phyloP scores from a whole-genome alignment of 805 yeast species.

The Henningerozyma blattae region DNA sequence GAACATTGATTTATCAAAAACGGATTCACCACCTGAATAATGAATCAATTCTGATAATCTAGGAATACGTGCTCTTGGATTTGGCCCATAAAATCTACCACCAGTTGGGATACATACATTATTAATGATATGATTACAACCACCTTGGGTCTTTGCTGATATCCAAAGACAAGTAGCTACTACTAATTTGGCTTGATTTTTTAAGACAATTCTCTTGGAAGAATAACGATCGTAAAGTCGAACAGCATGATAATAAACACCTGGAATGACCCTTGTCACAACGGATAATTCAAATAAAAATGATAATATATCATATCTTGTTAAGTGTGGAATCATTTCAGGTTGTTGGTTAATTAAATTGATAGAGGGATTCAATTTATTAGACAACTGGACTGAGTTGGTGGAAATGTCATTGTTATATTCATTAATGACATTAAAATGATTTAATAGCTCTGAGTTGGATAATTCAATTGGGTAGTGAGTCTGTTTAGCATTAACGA shows the following conservation, averaged over 20 bases:
- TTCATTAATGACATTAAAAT: constrained; percentile 33
- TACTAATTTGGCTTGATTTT: constrained; percentile 79
- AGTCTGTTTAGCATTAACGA: constrained; percentile 31
- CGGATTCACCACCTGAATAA: constrained; percentile 51
- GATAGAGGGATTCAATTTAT: constrained; percentile 37
- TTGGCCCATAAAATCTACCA: constrained; percentile 52
- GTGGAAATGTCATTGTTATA: constrained; percentile 38
- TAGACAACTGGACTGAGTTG: constrained; percentile 25
- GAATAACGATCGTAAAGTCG: constrained; percentile 82
- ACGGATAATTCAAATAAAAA: constrained; percentile 62
- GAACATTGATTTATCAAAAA: constrained; percentile 45
- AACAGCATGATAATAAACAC: constrained; percentile 54
- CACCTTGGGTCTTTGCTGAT: constrained; percentile 68
- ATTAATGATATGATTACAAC: constrained; percentile 53
- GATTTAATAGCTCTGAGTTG: constrained; percentile 34
- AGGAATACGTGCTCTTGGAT: constrained; percentile 62
- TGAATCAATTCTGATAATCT: constrained; percentile 56
- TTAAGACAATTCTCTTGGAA: constrained; percentile 68
- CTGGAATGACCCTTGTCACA: constrained; percentile 51
- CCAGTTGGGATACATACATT: constrained; percentile 36
- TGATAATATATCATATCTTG: constrained; percentile 61
- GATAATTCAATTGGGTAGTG: constrained; percentile 39
- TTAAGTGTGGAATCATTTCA: constrained; percentile 57
- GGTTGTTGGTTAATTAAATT: constrained; percentile 76
- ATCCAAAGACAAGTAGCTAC: constrained; percentile 89